Evolutionary conservation across 345 rosid species (phyloP), one percentile per base, ranked within the genome.

Genomic region (Adansonia digitata): DNA sequence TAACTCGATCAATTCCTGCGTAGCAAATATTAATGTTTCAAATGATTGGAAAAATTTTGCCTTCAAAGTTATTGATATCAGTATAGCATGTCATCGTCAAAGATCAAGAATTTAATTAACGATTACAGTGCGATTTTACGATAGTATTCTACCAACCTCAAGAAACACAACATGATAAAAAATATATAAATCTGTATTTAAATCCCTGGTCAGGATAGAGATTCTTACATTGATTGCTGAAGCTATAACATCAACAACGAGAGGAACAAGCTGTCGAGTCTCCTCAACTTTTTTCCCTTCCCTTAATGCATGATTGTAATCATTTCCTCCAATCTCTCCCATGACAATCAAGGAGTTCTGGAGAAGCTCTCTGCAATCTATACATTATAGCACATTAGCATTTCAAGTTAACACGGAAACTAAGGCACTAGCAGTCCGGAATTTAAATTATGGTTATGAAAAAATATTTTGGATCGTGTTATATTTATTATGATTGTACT

Each of bases 281-380:
- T 46, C 81, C 35, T 77, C 67, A 20, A 63, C 15, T 72, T 51
- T 71, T 72, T 65, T 78, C 43, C 84, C 76, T 53, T 39, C 18
- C 2, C 73, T 48, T 45, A 86, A 76, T 0, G 82, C 80, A 57
- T 86, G 59, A 46, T 81, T 82, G 76, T 82, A 82, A 61, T 29
- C 92, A 4, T 88, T 88, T 7, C 88, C 88, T 57, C 92, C 90
- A 26, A 88, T 86, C 78, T 86, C 90, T 74, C 90, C 92, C 84
- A 86, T 74, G 0, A 86, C 80, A 75, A 88, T 67, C 67, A 88
- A 52, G 5, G 90, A 82, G 52, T 72, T 75, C 17, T 60, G 49
- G 5, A 86, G 75, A 22, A 74, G 64, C 22, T 82, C 76, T 31
- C 31, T 69, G 74, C 90, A 84, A 46, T 78, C 92, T 86, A 60